Evolutionary conservation across 177 flowering plant species (phyloP), one percentile per base, ranked within the genome.

Genomic region (Tripterygium wilfordii): DNA sequence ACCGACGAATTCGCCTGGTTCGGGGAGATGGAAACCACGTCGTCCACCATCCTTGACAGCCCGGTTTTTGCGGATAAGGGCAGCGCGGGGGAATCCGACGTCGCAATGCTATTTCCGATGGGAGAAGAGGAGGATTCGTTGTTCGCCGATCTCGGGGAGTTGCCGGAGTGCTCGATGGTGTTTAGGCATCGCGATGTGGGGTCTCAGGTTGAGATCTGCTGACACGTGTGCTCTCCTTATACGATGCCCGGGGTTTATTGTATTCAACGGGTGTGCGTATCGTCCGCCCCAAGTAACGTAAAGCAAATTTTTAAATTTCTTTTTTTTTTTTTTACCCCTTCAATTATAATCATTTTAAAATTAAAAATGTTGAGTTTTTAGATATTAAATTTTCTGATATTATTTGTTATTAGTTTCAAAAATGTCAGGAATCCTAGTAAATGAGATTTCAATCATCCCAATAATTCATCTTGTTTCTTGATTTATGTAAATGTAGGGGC

Each of bases 121-220:
- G 42, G 76, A 20, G 95, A 82, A 23, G 92, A 85, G 49, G 95
- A 89, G 56, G 92, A 85, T 53, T 75, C 80, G 8, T 60, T 85
- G 24, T 89, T 83, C 57, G 97, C 97, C 15, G 97, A 85, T 57
- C 79, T 89, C 8, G 97, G 82, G 0, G 97, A 89, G 76, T 47
- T 89, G 64, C 95, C 97, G 55, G 95, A 80, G 63, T 83, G 85
- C 28, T 79, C 97, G 15, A 28, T 68, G 43, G 95, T 89, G 36
- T 85, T 89, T 60, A 63, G 85, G 49, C 66, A 45, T 67, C 76
- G 63, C 64, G 72, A 62, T 62, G 72, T 65, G 73, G 79, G 56
- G 58, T 68, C 58, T 64, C 85, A 31, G 59, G 62, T 51, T 13
- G 42, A 46, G 49, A 45, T 50, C 60, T 30, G 49, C 33, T 56